Evolutionary conservation across 2,329 filamentous ascomycete species (phyloP), one percentile per base, ranked within the genome.

Genomic region (Ceratocystis colombiana): DNA sequence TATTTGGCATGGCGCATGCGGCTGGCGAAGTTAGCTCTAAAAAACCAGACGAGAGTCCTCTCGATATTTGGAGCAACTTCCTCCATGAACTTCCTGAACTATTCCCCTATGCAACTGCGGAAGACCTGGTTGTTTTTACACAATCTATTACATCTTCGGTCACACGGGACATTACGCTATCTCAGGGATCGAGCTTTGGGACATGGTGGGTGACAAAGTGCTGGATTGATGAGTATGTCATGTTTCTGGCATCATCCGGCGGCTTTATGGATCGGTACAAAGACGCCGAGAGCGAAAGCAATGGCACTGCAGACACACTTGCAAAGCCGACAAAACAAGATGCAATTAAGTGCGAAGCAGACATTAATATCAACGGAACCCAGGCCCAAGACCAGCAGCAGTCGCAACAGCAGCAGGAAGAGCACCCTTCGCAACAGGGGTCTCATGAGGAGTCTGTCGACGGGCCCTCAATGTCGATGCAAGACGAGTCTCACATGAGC

Each of bases 181-280:
- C 84, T 50, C 86, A 88, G 70, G 88, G 88, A 20, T 85, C 87
- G 72, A 92, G 88, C 72, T 95, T 93, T 72, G 88, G 89, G n/a
- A 87, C 88, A 5, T 95, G 90, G 90, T 94, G 89, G 89, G 89
- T 96, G 67, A 91, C 91, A 2, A 96, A 96, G 74, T 92, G 93
- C 67, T 97, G 93, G 81, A 84, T 96, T 64, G 92, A 96, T 72
- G 93, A 97, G 77, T 95, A 96, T 89, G 85, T 91, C 62, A 82
- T 88, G 67, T 96, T 95, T 82, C 80, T 96, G 70, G 90, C 90
- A 0, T 90, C 95, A 72, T 87, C 92, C 71, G 93, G 92, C 63
- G 93, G 93, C 0, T 96, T 96, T 73, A 86, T 96, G 78, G 80
- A 81, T 70, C 81, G 62, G 5, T 68, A 81, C 67, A 82, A 78